These are phyloP conservation scores for Fusarium circinatum DNA, from an alignment of 2,329 filamentous ascomycete genomes.

Conservation along the genomic window DNA sequence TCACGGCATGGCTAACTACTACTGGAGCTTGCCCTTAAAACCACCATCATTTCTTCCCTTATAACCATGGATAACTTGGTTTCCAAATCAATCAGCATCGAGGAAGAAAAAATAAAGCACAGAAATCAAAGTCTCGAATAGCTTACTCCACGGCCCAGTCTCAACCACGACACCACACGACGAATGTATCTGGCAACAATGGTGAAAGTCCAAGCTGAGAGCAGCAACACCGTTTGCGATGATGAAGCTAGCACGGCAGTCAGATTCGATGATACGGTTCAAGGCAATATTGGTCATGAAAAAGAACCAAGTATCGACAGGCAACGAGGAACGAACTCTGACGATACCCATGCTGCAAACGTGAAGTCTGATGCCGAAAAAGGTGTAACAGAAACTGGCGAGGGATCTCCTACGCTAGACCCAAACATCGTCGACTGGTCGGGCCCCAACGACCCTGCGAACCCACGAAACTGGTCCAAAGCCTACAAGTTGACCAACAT, in stretches of 20 bases:
- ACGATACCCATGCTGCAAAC: neutral
- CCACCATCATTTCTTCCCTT: accelerated
- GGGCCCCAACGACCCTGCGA: accelerated
- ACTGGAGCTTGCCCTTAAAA: accelerated
- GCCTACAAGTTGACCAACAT: neutral
- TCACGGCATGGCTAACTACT: neutral
- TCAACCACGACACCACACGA: no score
- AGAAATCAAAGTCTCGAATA: no score
- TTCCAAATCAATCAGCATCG: no score
- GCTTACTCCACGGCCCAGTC: no score
- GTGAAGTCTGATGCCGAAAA: neutral
- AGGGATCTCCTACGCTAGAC: no score
- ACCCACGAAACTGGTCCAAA: neutral
- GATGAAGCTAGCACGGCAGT: no score
- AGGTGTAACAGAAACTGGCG: accelerated
- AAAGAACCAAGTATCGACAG: neutral
- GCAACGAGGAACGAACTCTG: neutral
- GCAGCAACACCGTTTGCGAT: no score
- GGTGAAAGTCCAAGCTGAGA: accelerated
- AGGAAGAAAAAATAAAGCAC: no score
- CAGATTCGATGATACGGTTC: no score
- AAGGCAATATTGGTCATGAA: no score
- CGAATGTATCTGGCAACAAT: no score
- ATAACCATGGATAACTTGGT: accelerated
- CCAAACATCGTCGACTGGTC: neutral